Conservation (phyloP, 768 basidiomycete species). For the Saitozyma sp. region DNA sequence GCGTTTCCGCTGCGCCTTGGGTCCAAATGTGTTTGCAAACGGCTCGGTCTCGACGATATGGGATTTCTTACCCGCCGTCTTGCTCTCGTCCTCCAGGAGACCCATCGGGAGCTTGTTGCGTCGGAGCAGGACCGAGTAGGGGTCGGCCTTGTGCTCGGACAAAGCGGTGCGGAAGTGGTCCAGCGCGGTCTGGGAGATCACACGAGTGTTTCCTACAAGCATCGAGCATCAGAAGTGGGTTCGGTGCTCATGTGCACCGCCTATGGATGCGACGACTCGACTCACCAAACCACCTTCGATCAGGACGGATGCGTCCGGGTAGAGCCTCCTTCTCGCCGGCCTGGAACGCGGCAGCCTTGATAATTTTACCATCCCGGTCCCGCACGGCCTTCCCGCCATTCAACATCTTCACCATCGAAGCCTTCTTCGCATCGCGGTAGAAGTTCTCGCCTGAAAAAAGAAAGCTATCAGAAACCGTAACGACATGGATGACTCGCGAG, state of each 20-base stretch:
- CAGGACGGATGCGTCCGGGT: constrained; percentile 88
- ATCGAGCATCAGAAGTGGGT: neutral
- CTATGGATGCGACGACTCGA: neutral
- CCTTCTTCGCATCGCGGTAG: constrained; percentile 93
- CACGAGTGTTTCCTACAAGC: constrained; percentile 84
- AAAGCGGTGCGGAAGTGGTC: constrained; percentile 95
- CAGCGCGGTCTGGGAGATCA: constrained; percentile 91
- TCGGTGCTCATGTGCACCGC: neutral
- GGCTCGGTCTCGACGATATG: constrained; percentile 97
- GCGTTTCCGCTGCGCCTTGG: constrained; percentile 89
- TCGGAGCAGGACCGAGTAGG: constrained; percentile 89
- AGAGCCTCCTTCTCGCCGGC: constrained; percentile 89
- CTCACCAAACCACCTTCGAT: constrained; percentile 95
- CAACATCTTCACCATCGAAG: constrained; percentile 82
- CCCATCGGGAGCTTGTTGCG: constrained; percentile 98
- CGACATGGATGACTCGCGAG: neutral
- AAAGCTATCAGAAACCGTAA: neutral
- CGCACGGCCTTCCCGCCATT: constrained; percentile 86
- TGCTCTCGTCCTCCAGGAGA: constrained; percentile 82
- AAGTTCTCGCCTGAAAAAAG: constrained; percentile 77
- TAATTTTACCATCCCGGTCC: constrained; percentile 87
- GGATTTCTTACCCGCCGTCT: constrained; percentile 79
- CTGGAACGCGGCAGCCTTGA: constrained; percentile 91
- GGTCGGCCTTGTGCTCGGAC: constrained; percentile 79
- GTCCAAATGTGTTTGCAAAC: constrained; percentile 90